Evolutionary conservation across 2,329 filamentous ascomycete species (phyloP).

Genomic region (Dactylonectria estremocensis): DNA sequence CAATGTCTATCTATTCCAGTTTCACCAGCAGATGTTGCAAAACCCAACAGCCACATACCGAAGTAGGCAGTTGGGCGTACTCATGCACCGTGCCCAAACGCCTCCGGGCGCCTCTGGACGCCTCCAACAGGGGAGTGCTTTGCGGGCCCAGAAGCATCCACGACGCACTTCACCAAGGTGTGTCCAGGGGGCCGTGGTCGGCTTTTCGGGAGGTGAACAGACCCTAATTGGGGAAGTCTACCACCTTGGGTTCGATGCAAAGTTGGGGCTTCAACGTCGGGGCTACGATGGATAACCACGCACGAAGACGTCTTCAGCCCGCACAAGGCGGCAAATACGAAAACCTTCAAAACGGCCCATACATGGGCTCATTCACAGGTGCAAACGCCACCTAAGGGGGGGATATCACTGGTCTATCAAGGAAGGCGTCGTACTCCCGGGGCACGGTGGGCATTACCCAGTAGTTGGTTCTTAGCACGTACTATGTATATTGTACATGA

Average conservation of each 20-base stretch:
- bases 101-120: too few relatives aligned
- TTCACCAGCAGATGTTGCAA: slow-evolving; percentile 19
- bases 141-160: background rate
- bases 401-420: background rate
- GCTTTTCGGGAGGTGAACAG: background rate
- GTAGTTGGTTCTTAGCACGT: background rate
- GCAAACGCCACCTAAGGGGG: slow-evolving; percentile 6
- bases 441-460: background rate
- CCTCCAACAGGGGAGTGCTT: background rate
- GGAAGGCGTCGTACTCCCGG: background rate
- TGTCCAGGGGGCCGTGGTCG: background rate
- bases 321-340: slow-evolving; percentile 1
- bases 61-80: background rate
- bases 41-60: slow-evolving; percentile 18
- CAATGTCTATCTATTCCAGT: slow-evolving; percentile 6
- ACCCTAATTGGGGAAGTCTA: background rate
- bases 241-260: background rate
- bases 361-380: slow-evolving; percentile 1
- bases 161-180: background rate
- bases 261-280: background rate
- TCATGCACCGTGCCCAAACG: background rate
- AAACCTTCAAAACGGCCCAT: background rate
- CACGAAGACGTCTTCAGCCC: background rate
- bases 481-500: too few relatives aligned
- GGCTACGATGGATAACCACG: background rate